Evolutionary conservation across 2,329 filamentous ascomycete genomes (phyloP).

Genomic region (Fusarium xylarioides): DNA sequence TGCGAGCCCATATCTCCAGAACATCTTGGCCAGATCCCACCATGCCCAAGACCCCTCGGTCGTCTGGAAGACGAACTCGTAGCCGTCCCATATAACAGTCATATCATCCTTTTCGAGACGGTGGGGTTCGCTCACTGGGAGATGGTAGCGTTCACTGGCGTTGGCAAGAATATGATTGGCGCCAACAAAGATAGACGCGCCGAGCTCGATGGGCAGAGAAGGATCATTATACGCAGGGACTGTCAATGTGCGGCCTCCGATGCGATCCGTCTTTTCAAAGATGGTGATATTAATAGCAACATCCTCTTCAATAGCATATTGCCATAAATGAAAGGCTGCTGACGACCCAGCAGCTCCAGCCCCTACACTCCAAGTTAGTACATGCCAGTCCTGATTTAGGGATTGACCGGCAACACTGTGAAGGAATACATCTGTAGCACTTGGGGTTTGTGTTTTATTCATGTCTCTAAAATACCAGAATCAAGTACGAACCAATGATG

Average conservation of each 20-base stretch:
- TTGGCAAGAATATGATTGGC: constrained; percentile 84
- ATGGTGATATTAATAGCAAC: constrained; percentile 81
- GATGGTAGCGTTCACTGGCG: constrained; percentile 75
- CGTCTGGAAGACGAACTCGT: constrained; percentile 74
- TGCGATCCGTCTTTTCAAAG: constrained; percentile 79
- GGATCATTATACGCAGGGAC: constrained; percentile 78
- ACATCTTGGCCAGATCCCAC: constrained; percentile 81
- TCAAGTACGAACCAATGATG: constrained; percentile 47
- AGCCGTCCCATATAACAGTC: constrained; percentile 87
- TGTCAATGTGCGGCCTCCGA: constrained; percentile 89
- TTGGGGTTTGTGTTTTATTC: neutral
- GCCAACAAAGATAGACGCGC: constrained; percentile 89
- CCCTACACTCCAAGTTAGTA: constrained; percentile 61
- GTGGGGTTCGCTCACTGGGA: constrained; percentile 62
- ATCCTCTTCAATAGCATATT: constrained; percentile 71
- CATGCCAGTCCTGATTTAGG: neutral
- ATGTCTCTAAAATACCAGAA: neutral
- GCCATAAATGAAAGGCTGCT: constrained; percentile 81
- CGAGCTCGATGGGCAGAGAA: constrained; percentile 78
- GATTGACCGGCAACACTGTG: neutral
- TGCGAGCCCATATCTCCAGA: constrained; percentile 86
- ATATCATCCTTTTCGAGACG: constrained; percentile 60
- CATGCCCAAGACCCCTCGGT: constrained; percentile 69
- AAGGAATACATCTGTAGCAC: neutral
- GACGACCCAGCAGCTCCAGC: constrained; percentile 91